A percentile compares a stretch with the other conserved stretches of the same genome.
phyloP scores from a whole-genome alignment of 2,329 filamentous ascomycete species.

The Claviceps quebecensis region DNA sequence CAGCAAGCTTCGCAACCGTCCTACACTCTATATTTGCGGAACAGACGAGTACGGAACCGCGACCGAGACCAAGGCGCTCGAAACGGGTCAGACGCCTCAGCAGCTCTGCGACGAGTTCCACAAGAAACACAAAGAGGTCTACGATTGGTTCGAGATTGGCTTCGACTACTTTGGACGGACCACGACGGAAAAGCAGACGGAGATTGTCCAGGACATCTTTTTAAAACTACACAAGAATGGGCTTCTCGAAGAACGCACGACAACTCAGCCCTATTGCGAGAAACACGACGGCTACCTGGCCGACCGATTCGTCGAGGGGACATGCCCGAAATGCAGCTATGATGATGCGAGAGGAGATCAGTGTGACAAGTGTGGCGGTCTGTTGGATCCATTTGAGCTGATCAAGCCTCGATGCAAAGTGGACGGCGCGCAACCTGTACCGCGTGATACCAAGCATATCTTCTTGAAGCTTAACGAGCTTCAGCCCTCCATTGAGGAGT shows the following conservation, averaged over 20 bases:
- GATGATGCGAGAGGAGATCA: constrained; percentile 60
- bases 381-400: constrained; percentile 59
- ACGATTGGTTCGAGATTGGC: constrained; percentile 89
- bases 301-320: constrained; percentile 75
- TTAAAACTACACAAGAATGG: constrained; percentile 75
- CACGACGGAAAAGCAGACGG: constrained; percentile 74
- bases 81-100: constrained; percentile 69
- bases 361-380: constrained; percentile 60
- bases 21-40: constrained; percentile 75
- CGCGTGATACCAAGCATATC: constrained; percentile 75
- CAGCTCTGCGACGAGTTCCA: constrained; percentile 89
- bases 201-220: constrained; percentile 89
- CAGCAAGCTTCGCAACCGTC: constrained; percentile 64
- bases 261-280: constrained; percentile 83
- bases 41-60: constrained; percentile 87
- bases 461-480: constrained; percentile 79
- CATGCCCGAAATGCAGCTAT: constrained; percentile 61
- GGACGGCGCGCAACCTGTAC: constrained; percentile 67
- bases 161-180: constrained; percentile 95
- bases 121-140: constrained; percentile 76
- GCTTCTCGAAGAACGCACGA: constrained; percentile 74
- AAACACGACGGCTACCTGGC: constrained; percentile 63
- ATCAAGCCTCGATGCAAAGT: constrained; percentile 86
- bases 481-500: constrained; percentile 61
- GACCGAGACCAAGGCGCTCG: constrained; percentile 87